These are phyloP conservation scores for Colletotrichum zoysiae DNA, from an alignment of 2,329 filamentous ascomycete genomes.

Conservation along the genomic window DNA sequence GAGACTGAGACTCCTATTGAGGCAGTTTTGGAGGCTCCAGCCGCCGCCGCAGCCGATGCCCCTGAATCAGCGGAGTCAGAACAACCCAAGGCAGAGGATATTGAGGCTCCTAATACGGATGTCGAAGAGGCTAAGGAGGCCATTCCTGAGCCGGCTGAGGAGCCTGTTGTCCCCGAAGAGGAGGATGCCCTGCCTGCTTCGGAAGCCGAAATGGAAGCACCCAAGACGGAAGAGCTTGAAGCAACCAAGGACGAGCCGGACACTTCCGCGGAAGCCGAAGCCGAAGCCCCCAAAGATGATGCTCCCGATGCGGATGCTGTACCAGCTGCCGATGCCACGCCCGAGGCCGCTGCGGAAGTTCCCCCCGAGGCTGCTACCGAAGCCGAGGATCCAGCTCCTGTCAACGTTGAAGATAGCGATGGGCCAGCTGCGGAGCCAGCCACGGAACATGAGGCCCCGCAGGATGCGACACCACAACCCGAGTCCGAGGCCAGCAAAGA, in stretches of 20 bases:
- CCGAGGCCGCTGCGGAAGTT: not conserved
- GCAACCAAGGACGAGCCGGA: not conserved
- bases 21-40: not conserved
- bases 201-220: not conserved
- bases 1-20: conserved; percentile 4
- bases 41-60: not conserved
- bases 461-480: not conserved
- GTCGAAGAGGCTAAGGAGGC: not conserved
- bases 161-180: not conserved
- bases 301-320: not conserved
- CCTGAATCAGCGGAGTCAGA: conserved; percentile 6
- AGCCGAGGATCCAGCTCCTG: not conserved
- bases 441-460: not conserved
- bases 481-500: not conserved
- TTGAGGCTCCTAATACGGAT: conserved; percentile 13
- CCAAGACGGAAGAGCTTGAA: not conserved
- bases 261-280: not conserved
- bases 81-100: not conserved
- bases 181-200: not conserved
- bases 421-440: not conserved
- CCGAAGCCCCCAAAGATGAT: not conserved
- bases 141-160: not conserved
- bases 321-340: not conserved
- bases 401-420: not conserved
- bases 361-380: not conserved